phyloP scores from a whole-genome alignment of 352 stramenopile species.

The Pythium angustatum region DNA sequence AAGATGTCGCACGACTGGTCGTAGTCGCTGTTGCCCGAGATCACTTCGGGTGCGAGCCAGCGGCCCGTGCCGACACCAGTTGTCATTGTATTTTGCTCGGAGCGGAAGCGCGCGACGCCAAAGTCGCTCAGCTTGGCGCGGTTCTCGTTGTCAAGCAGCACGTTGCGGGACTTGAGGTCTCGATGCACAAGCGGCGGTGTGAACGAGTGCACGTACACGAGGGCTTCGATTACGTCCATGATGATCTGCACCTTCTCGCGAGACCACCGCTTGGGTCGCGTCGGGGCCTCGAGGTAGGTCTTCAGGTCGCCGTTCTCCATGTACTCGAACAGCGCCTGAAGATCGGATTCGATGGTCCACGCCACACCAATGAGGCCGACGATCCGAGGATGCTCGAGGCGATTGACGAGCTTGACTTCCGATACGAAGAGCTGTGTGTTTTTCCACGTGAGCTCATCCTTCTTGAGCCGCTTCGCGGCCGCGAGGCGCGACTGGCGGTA shows the following conservation, averaged over 20 bases:
- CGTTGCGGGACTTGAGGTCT: conserved; percentile 43
- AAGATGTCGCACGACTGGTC: conserved; percentile 41
- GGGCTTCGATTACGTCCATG: conserved; percentile 39
- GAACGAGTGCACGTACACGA: conserved; percentile 55
- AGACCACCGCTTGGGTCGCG: conserved; percentile 36
- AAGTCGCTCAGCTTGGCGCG: conserved; percentile 45
- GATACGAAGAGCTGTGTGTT: conserved; percentile 57
- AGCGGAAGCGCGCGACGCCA: conserved; percentile 37
- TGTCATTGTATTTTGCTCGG: conserved; percentile 40
- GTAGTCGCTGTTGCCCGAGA: conserved; percentile 40
- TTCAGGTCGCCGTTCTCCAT: conserved; percentile 66
- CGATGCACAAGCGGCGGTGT: conserved; percentile 39
- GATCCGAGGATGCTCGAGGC: conserved; percentile 65
- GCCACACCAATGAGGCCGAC: conserved; percentile 65
- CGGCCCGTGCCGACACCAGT: conserved; percentile 35
- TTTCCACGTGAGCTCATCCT: conserved; percentile 41
- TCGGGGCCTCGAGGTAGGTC: conserved; percentile 41
- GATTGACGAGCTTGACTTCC: conserved; percentile 75
- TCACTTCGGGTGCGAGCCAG: conserved; percentile 42
- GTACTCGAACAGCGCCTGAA: conserved; percentile 73
- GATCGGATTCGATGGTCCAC: conserved; percentile 59
- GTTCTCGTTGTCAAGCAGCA: conserved; percentile 34
- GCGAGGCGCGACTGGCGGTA: conserved; percentile 36
- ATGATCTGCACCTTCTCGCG: conserved; percentile 41
- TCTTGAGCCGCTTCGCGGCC: conserved; percentile 43